Conservation (phyloP, 176 grass and related monocot genomes). For the Bonia amplexicaulis region DNA sequence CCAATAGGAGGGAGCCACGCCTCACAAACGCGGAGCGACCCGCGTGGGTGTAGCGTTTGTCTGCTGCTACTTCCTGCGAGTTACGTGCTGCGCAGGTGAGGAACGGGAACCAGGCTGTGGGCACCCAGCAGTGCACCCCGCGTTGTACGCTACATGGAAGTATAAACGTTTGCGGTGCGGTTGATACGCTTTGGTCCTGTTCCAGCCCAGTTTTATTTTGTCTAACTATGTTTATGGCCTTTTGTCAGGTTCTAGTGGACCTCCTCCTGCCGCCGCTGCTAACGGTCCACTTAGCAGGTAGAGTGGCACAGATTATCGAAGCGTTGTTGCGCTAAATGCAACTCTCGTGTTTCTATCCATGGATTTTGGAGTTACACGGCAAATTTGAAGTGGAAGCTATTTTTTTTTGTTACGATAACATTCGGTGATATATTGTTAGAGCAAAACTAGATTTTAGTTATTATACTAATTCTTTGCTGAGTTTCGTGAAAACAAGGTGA, state of each 20-base stretch:
- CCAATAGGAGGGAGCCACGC: neutral
- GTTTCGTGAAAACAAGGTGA: neutral
- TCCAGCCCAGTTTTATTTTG: neutral
- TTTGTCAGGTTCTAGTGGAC: neutral
- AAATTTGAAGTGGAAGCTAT: neutral
- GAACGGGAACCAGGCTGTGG: neutral
- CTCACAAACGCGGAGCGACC: fast-evolving
- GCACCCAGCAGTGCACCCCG: neutral
- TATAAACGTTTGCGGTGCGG: neutral
- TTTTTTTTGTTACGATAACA: neutral
- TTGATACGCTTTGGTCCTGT: neutral
- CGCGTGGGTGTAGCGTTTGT: neutral
- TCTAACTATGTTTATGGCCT: neutral
- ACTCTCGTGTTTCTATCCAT: neutral
- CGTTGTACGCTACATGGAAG: neutral
- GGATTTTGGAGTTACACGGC: fast-evolving
- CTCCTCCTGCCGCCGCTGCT: neutral
- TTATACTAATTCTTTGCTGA: neutral
- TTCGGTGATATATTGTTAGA: neutral
- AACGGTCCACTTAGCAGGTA: neutral
- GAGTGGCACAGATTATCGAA: neutral
- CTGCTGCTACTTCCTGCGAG: neutral
- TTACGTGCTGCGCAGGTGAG: neutral
- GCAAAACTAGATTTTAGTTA: neutral
- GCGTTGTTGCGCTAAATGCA: neutral